Conservation (phyloP, 2,329 filamentous ascomycete genomes). For the Thyridium curvatum region DNA sequence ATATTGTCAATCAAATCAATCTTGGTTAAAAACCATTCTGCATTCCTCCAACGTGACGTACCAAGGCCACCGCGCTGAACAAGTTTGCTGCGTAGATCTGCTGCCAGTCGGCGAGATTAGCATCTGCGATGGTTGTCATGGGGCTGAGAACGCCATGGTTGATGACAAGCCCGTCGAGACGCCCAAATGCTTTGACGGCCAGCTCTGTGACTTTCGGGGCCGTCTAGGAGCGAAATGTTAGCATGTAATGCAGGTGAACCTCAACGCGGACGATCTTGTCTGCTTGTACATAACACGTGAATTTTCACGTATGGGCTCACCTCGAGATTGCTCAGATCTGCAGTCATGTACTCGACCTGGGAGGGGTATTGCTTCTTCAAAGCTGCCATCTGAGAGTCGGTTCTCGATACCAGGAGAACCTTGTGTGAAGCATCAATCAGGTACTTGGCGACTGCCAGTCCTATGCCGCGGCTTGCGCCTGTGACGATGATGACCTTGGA, state of each 20-base stretch:
- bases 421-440: conserved; percentile 49
- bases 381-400: conserved; percentile 38
- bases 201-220: conserved; percentile 57
- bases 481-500: conserved; percentile 66
- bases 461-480: conserved; percentile 58
- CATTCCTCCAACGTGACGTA: conserved; percentile 31
- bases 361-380: conserved; percentile 44
- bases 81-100: conserved; percentile 76
- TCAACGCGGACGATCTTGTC: background rate
- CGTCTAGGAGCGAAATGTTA: conserved; percentile 29
- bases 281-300: background rate
- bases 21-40: too few relatives aligned
- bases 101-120: conserved; percentile 68
- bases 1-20: too few relatives aligned
- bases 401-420: conserved; percentile 53
- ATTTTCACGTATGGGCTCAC: conserved; percentile 21
- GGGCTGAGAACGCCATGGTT: conserved; percentile 84
- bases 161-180: conserved; percentile 74
- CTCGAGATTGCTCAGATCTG: conserved; percentile 47
- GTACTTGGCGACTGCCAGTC: conserved; percentile 46
- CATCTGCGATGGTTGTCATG: conserved; percentile 62
- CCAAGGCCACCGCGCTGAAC: conserved; percentile 74
- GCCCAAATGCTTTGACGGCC: conserved; percentile 61
- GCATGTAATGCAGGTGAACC: too few relatives aligned
- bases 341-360: conserved; percentile 50